Evolutionary conservation across 2,329 filamentous ascomycete species (phyloP), one percentile per base, ranked within the genome.

Genomic region (Botrytis fabae): DNA sequence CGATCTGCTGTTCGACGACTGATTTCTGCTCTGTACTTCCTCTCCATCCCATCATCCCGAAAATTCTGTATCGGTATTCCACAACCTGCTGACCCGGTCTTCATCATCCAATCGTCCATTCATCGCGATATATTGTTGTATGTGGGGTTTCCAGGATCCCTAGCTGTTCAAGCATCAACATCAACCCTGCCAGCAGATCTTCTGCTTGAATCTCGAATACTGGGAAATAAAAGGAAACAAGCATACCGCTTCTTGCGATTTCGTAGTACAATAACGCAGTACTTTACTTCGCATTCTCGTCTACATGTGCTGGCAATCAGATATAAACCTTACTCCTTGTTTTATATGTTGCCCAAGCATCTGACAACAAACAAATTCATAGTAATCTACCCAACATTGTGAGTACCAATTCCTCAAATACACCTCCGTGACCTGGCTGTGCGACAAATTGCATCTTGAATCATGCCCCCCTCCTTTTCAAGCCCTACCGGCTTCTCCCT

Each of bases 171-270:
- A 57, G 70, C 70, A 68, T 66, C 60, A 71, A 66, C 40, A 69
- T 64, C 62, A 72, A 72, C 70, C 70, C 70, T 72, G 70, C 63
- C 54, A 72, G 70, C 70, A 72, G 70, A 72, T 72, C 70, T 68
- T 57, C 60, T 72, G 62, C 70, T 69, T 60, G 63, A 72, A 72
- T 72, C 70, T 69, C 62, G 48, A 70, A 71, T 64, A 72, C 46
- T 40, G 51, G 18, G 62, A 68, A 72, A 68, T 66, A 62, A 51
- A 66, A 72, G 51, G 35, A 54, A 72, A 65, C 60, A 65, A 57
- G 61, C 46, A 71, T 71, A 71, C 70, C 70, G 70, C 70, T 35
- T 71, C 70, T 46, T 71, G 38, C 22, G 3, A 20, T 71, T 54
- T 44, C 54, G 18, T 40, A 54, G 25, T n/a, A n/a, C 28, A 70